Percentiles rank a stretch among this genome's conserved stretches.
phyloP scores from a whole-genome alignment of 306 rosid species.

The Cicer yamashitae region DNA sequence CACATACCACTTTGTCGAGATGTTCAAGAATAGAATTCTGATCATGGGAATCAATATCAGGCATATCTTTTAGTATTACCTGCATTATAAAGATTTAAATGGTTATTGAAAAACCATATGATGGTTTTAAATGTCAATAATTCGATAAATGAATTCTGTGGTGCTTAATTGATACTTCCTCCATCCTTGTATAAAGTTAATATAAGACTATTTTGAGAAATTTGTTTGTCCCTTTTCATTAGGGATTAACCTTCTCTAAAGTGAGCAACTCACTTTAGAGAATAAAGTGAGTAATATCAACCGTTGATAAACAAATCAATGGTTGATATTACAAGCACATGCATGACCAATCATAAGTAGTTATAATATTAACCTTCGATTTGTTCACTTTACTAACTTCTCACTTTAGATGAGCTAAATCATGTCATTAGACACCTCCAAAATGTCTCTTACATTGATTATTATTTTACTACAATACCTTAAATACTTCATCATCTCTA shows the following conservation, averaged over 20 bases:
- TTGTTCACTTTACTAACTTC: no score
- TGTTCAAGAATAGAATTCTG: conserved; percentile 92
- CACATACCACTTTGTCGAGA: conserved; percentile 83
- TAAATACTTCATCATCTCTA: background rate
- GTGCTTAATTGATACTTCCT: conserved; percentile 11
- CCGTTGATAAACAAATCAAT: no score
- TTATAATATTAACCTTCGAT: no score
- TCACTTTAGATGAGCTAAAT: no score
- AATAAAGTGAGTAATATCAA: no score
- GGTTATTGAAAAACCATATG: conserved; percentile 41
- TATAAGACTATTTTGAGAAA: background rate
- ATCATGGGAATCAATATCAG: conserved; percentile 86
- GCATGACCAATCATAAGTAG: no score
- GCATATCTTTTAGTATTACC: conserved; percentile 84
- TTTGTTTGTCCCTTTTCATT: background rate
- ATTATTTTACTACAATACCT: background rate
- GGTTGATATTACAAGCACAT: no score
- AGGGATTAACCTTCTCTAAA: no score
- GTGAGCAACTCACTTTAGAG: no score
- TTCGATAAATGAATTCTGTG: conserved; percentile 11
- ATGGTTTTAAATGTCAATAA: conserved; percentile 36
- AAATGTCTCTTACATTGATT: background rate
- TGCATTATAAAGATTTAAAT: conserved; percentile 54
- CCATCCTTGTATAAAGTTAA: background rate
- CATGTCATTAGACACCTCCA: background rate